Conservation (phyloP, 2,329 filamentous ascomycete species). For the Magnaporthiopsis rhizophila region DNA sequence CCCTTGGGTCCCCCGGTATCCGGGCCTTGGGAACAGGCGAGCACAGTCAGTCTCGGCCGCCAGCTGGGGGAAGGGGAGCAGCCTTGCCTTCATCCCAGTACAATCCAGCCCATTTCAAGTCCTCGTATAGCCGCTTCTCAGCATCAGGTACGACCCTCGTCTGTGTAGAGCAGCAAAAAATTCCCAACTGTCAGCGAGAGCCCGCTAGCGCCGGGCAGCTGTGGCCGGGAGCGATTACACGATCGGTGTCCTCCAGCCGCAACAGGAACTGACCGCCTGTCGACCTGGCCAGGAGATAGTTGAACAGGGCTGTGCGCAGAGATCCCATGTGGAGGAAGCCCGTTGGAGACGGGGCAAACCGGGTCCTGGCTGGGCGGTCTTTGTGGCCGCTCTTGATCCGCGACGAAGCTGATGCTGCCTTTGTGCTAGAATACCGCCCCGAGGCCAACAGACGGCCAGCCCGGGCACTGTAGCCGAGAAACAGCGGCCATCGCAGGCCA, state of each 20-base stretch:
- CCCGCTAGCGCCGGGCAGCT: background rate
- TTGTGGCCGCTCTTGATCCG: conserved; percentile 29
- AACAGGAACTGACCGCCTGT: conserved; percentile 87
- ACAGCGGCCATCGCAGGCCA: background rate
- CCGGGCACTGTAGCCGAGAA: background rate
- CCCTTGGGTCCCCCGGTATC: conserved; percentile 72
- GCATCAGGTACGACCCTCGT: conserved; percentile 75
- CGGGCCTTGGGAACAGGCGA: conserved; percentile 48
- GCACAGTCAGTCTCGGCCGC: background rate
- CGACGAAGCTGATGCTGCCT: background rate
- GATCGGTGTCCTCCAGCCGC: conserved; percentile 91
- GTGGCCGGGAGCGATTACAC: conserved; percentile 42
- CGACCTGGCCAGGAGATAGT: conserved; percentile 80
- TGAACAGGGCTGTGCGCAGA: conserved; percentile 87
- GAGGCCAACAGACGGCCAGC: background rate
- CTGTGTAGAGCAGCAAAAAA: conserved; percentile 31
- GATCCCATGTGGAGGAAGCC: conserved; percentile 91
- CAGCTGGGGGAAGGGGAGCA: background rate
- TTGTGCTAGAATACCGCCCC: background rate
- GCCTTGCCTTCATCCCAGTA: conserved; percentile 79
- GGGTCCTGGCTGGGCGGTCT: conserved; percentile 58
- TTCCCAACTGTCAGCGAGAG: background rate
- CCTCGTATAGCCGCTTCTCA: conserved; percentile 67
- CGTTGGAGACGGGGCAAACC: conserved; percentile 93
- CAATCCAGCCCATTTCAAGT: conserved; percentile 82